Conservation (phyloP, 1,284 basidiomycete species). For the Trichosporon sp. region DNA sequence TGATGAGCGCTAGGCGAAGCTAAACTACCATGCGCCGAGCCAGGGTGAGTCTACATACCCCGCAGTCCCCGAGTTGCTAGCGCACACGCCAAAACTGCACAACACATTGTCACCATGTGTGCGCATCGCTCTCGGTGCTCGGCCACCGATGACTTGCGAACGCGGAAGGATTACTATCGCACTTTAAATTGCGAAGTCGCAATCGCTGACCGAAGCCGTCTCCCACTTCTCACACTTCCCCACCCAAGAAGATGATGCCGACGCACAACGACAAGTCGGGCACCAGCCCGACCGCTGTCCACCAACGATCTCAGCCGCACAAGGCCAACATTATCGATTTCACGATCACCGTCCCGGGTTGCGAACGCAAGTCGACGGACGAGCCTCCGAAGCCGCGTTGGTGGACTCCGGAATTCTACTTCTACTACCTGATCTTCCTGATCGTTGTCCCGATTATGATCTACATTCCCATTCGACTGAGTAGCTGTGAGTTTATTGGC, state of each 20-base stretch:
- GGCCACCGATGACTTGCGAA: neutral
- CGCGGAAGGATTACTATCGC: neutral
- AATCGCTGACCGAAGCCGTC: constrained; percentile 1
- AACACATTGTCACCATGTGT: neutral
- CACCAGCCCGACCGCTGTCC: neutral
- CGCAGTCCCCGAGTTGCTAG: neutral
- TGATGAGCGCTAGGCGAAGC: neutral
- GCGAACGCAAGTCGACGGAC: constrained; percentile 24
- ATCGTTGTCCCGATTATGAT: constrained; percentile 75
- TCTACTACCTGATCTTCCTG: constrained; percentile 70
- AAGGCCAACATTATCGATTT: constrained; percentile 41
- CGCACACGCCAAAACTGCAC: neutral
- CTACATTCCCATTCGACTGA: constrained; percentile 77
- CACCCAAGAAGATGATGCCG: constrained; percentile 17
- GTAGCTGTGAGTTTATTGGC: constrained; percentile 64
- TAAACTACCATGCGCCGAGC: constrained; percentile 16
- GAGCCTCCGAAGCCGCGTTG: constrained; percentile 61
- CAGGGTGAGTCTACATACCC: constrained; percentile 2
- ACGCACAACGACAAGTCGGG: constrained; percentile 11
- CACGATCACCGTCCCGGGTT: constrained; percentile 42
- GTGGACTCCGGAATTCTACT: constrained; percentile 77
- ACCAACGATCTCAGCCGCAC: neutral
- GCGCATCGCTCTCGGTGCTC: neutral
- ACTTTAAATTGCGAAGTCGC: neutral
- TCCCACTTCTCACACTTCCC: neutral